These are phyloP conservation scores for Corinectria fuckeliana DNA, from an alignment of 2,329 filamentous ascomycete species.

Conservation along the genomic window DNA sequence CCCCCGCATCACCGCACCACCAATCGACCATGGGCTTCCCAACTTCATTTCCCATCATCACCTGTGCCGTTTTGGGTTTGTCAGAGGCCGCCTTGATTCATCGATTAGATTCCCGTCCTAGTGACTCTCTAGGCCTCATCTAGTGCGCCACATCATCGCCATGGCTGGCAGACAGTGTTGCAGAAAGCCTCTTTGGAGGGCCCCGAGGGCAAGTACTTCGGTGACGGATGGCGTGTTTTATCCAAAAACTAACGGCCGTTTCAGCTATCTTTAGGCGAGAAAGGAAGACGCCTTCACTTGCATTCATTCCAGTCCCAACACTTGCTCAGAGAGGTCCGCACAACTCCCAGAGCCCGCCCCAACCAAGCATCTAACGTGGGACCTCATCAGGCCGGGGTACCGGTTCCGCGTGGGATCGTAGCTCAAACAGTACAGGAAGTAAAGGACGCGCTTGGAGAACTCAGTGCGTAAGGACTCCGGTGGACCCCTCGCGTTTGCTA, in stretches of 20 bases:
- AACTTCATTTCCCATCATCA: background rate
- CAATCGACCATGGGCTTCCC: background rate
- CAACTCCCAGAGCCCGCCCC: background rate
- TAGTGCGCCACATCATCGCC: background rate
- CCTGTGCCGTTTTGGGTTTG: background rate
- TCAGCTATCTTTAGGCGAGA: background rate
- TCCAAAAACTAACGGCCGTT: background rate
- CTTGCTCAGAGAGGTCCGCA: conserved; percentile 34
- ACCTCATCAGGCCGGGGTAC: conserved; percentile 33
- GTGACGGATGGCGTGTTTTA: background rate
- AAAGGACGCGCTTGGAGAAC: conserved; percentile 22
- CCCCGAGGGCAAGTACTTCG: background rate
- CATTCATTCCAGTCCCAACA: conserved; percentile 40
- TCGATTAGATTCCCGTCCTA: background rate
- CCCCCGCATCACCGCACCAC: background rate
- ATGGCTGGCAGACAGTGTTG: background rate
- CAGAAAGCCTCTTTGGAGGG: background rate
- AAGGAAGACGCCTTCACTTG: conserved; percentile 29
- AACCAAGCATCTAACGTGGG: background rate
- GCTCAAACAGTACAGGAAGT: conserved; percentile 33
- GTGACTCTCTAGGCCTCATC: background rate
- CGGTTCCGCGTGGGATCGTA: conserved; percentile 32
- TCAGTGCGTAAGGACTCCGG: conserved; percentile 28
- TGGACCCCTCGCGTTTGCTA: background rate
- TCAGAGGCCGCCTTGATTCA: background rate